These are phyloP conservation scores for Mycena indigotica DNA, from an alignment of 768 basidiomycete genomes.

Conservation along the genomic window DNA sequence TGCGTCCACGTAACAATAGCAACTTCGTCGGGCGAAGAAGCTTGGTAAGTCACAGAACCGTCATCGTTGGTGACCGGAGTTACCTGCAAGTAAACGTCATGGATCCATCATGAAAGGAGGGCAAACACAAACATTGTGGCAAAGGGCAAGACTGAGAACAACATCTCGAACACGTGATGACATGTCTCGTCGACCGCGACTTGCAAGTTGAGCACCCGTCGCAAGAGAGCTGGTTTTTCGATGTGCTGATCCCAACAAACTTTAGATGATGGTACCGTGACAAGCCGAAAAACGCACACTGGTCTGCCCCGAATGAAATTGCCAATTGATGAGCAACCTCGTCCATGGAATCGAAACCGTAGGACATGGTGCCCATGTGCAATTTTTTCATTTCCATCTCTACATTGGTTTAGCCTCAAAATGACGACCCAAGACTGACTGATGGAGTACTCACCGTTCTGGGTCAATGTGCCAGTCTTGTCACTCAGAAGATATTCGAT, in stretches of 20 bases:
- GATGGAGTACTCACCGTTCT: slow-evolving; percentile 72
- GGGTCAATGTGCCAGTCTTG: slow-evolving; percentile 96
- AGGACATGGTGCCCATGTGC: slow-evolving; percentile 98
- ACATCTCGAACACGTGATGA: slow-evolving; percentile 91
- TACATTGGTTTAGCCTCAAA: slow-evolving; percentile 32
- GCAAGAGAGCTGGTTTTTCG: slow-evolving; percentile 56
- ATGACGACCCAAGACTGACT: not conserved
- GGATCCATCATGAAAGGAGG: not conserved
- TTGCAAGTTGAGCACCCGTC: slow-evolving; percentile 82
- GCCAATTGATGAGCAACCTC: slow-evolving; percentile 93
- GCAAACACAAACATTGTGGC: slow-evolving; percentile 78
- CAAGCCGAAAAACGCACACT: slow-evolving; percentile 39
- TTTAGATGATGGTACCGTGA: not conserved
- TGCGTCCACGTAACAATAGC: slow-evolving; percentile 98
- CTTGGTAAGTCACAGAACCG: slow-evolving; percentile 94
- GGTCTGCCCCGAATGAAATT: slow-evolving; percentile 76
- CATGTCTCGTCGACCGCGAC: slow-evolving; percentile 90
- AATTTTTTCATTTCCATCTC: slow-evolving; percentile 99
- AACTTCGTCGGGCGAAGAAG: slow-evolving; percentile 98
- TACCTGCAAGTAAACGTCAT: slow-evolving; percentile 53
- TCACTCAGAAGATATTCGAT: slow-evolving; percentile 96
- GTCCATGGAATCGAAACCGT: slow-evolving; percentile 98
- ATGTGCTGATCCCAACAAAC: slow-evolving; percentile 39
- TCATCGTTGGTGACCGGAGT: slow-evolving; percentile 96
- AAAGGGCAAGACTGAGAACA: slow-evolving; percentile 89